These are phyloP conservation scores for Helicostylum pulchrum DNA, from an alignment of 192 early-diverging fungal species.

Conservation along the genomic window DNA sequence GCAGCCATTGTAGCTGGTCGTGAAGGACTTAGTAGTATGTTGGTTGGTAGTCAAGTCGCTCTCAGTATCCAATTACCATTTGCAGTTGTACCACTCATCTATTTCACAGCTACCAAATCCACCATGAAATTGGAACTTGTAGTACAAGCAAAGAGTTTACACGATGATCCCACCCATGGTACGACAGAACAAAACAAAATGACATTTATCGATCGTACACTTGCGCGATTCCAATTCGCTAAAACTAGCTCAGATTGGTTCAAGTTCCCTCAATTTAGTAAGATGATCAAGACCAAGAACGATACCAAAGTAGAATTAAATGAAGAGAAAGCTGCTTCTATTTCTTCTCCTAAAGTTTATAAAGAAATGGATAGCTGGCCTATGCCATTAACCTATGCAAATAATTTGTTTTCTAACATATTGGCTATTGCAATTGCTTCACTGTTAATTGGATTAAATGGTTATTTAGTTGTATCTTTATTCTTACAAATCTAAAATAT, in stretches of 20 bases:
- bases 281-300: conserved; percentile 1
- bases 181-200: background rate
- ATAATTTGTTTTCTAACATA: conserved; percentile 29
- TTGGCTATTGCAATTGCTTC: conserved; percentile 36
- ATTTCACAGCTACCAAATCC: conserved; percentile 55
- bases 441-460: conserved; percentile 45
- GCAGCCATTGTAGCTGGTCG: conserved; percentile 64
- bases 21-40: conserved; percentile 55
- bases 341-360: background rate
- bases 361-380: conserved; percentile 7
- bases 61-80: conserved; percentile 78
- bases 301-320: background rate
- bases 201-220: background rate
- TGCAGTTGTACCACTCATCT: conserved; percentile 74
- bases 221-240: conserved; percentile 6
- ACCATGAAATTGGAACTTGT: conserved; percentile 44
- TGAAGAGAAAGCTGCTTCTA: background rate
- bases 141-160: background rate
- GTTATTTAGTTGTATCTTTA: conserved; percentile 42
- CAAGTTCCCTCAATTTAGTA: background rate
- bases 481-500: conserved; percentile 22
- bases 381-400: conserved; percentile 34
- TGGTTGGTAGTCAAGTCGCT: conserved; percentile 76
- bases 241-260: background rate
- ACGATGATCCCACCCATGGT: background rate